phyloP scores from a whole-genome alignment of 2,329 filamentous ascomycete genomes.

The Penicillium decumbens region DNA sequence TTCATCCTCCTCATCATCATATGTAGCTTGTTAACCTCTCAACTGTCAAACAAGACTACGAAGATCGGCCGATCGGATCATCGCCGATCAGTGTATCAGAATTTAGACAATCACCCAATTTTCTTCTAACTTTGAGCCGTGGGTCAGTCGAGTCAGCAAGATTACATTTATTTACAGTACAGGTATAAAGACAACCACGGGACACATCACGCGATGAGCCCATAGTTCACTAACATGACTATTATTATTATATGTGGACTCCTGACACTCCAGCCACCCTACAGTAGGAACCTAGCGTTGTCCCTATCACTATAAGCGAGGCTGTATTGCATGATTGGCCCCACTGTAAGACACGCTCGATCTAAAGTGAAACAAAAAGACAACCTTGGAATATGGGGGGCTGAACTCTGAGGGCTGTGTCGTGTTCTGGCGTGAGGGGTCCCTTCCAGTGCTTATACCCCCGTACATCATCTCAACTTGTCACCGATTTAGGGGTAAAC shows the following conservation, averaged over 20 bases:
- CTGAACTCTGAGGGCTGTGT: background rate
- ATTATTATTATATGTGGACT: background rate
- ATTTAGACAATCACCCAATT: background rate
- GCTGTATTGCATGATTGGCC: background rate
- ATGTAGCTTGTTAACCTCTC: too few relatives aligned
- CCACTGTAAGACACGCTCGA: background rate
- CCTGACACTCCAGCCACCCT: background rate
- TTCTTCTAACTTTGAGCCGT: background rate
- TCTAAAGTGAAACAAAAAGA: constrained; percentile 2
- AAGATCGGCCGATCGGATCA: constrained; percentile 10
- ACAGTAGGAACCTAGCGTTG: background rate
- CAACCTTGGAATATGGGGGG: background rate
- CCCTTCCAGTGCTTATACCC: background rate
- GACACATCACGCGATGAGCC: background rate
- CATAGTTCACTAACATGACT: background rate
- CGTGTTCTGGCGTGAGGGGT: background rate
- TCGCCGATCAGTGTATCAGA: background rate
- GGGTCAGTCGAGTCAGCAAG: background rate
- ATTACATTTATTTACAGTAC: background rate
- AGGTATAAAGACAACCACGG: too few relatives aligned
- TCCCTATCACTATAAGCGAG: constrained; percentile 4
- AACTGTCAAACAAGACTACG: background rate
- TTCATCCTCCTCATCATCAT: too few relatives aligned
- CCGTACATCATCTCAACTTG: background rate
- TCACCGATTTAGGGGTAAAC: background rate